Evolutionary conservation across 108 stramenopile genomes (phyloP).

Genomic region (Fragilaria crotonensis): DNA sequence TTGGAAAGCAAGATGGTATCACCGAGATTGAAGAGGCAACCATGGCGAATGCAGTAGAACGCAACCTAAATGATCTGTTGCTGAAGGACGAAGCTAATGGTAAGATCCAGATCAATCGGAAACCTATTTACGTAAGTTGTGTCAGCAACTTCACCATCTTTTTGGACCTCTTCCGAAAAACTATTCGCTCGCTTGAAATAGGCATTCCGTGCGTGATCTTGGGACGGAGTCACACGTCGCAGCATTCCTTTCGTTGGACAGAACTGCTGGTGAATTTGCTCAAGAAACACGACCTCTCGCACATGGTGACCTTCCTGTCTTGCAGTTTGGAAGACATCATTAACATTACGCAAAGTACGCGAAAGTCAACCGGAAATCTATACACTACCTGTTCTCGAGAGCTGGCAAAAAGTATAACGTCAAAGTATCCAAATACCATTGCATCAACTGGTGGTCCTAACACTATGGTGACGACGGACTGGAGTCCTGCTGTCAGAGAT

Average conservation of each 20-base stretch:
- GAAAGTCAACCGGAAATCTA: slow-evolving; percentile 50
- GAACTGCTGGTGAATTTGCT: slow-evolving; percentile 41
- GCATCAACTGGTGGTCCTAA: slow-evolving; percentile 87
- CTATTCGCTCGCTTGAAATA: slow-evolving; percentile 63
- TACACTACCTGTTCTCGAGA: slow-evolving; percentile 70
- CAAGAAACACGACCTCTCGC: slow-evolving; percentile 46
- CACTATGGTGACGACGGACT: slow-evolving; percentile 61
- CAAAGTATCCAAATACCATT: slow-evolving; percentile 58
- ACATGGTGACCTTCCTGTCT: slow-evolving; percentile 66
- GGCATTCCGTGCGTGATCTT: slow-evolving; percentile 74
- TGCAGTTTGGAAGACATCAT: slow-evolving; percentile 64
- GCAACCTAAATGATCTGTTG: slow-evolving; percentile 71
- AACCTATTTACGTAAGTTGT: slow-evolving; percentile 62
- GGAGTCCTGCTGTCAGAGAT: slow-evolving; percentile 41
- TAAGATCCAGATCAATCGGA: slow-evolving; percentile 39
- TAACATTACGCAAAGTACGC: slow-evolving; percentile 41
- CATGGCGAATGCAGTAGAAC: slow-evolving; percentile 74
- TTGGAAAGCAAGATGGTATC: slow-evolving; percentile 81
- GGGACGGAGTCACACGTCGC: slow-evolving; percentile 59
- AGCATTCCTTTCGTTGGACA: slow-evolving; percentile 79
- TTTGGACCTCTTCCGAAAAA: slow-evolving; percentile 82
- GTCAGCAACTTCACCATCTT: slow-evolving; percentile 87
- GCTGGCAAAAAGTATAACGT: slow-evolving; percentile 57
- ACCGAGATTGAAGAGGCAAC: slow-evolving; percentile 81
- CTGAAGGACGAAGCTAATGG: slow-evolving; percentile 49